Evolutionary conservation across 164 flowering plant genomes (phyloP), one percentile per base, ranked within the genome.

Genomic region (Protea cynaroides): DNA sequence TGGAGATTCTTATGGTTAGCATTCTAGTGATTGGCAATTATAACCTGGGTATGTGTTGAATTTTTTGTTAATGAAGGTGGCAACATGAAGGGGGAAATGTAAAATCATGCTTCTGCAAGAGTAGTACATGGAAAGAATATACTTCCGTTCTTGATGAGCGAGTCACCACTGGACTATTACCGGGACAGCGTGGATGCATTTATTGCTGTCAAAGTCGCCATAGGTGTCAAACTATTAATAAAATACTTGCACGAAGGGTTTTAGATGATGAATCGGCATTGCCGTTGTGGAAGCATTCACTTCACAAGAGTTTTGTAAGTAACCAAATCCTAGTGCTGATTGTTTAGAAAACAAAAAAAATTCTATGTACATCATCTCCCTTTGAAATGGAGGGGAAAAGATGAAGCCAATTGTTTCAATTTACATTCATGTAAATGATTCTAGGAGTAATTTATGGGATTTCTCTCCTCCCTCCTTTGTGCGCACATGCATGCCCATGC

Each of bases 211-310:
- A 54, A 50, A 65, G 55, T 63, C 72, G 13, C 34, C 69, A 43
- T 11, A 76, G 66, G 65, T 69, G 63, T 40, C 68, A 25, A 18
- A 37, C 58, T 21, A 61, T 58, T 22, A 9, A 34, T 25, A 71
- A 36, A 64, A 73, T 63, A 69, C 65, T 64, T 50, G 56, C 38
- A 25, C 76, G 80, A 40, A 71, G 80, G 63, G 66, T 71, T 56
- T 79, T 85, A 64, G 59, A 51, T 57, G 86, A 85, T 69, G 86
- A 76, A 62, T 84, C 87, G 25, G 21, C 73, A 25, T 80, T 78
- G 64, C 70, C 61, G 46, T 72, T 83, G 46, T 60, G 72, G 7
- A 81, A 55, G 75, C 65, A 29, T 29, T 44, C 63, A 23, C 63
- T 61, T 54, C 61, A 59, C 64, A 62, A 65, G 56, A 51, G 67